Evolutionary conservation across 2,329 filamentous ascomycete genomes (phyloP), one percentile per base, ranked within the genome.

Genomic region (Pezicula rhizophila): DNA sequence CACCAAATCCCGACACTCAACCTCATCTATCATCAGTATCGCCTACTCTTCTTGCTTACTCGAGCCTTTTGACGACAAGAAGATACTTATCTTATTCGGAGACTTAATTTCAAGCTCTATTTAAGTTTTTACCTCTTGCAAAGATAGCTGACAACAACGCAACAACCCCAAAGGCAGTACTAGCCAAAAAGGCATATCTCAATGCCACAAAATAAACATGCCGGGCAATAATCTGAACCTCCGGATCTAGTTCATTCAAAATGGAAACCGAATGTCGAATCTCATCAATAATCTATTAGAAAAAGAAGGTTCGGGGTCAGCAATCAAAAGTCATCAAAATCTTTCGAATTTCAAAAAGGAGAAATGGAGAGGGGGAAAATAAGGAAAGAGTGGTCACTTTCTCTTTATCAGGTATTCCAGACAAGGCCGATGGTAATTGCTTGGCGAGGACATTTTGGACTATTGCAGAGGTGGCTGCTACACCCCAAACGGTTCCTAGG

Each of bases 401-500:
- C 66, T 71, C 73, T 72, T 80, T 82, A 55, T 82, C 70, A 52
- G 76, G 70, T 60, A 82, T 67, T 60, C 72, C 74, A 59, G 67
- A 70, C 63, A 84, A 66, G 55, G 73, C 78, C 52, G 68, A 65
- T 5, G 76, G 74, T 23, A 85, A 69, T 52, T 72, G 70, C 56
- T 72, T 66, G 56, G 71, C 78, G 54, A 85, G 70, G 48, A 76
- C 78, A 49, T 79, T 84, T 64, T 85, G 81, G 31, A 82, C 70
- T 40, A 85, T 79, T 6, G 80, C 74, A 8, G 80, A 81, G 0
- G 79, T 79, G 33, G 80, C 68, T 1, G 81, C 80, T 2, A 85
- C 81, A 8, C 81, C 80, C 74, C 79, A 84, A 14, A 85, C 80
- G 0, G 75, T 78, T 2, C 80, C 81, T 3, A 85, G 66, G 0